phyloP scores from a whole-genome alignment of 257 asterid species.

The Haberlea rhodopensis region DNA sequence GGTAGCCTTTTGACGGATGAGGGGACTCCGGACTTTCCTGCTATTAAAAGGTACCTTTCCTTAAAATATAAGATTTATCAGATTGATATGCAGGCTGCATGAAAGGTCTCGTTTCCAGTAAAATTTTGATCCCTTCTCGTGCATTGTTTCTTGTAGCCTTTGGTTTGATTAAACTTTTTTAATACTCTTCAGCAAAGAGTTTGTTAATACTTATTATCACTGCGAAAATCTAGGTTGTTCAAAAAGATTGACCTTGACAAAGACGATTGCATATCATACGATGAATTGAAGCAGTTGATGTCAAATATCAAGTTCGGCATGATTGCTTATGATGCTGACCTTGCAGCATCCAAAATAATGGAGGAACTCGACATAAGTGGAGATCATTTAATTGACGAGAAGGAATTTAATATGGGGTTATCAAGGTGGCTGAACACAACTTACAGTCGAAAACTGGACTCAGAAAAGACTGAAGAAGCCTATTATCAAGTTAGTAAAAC shows the following conservation, averaged over 20 bases:
- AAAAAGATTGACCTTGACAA: constrained; percentile 40
- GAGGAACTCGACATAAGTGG: constrained; percentile 45
- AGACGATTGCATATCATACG: constrained; percentile 37
- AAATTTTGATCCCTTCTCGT: background rate
- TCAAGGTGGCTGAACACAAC: constrained; percentile 37
- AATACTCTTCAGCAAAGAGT: background rate
- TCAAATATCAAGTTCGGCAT: constrained; percentile 38
- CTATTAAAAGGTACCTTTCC: constrained; percentile 40
- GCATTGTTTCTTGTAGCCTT: background rate
- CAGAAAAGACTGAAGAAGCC: constrained; percentile 23
- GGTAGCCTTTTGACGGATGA: constrained; percentile 44
- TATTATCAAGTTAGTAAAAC: constrained; percentile 29
- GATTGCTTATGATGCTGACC: constrained; percentile 31
- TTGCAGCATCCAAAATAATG: constrained; percentile 45
- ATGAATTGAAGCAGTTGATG: constrained; percentile 43
- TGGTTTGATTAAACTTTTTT: background rate
- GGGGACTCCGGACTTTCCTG: constrained; percentile 47
- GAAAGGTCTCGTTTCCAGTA: background rate
- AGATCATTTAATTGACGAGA: constrained; percentile 41
- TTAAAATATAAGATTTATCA: background rate
- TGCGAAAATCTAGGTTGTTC: constrained; percentile 39
- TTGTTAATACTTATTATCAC: background rate
- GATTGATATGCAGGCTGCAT: background rate
- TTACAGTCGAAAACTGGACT: constrained; percentile 2
- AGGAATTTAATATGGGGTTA: constrained; percentile 45